Evolutionary conservation across 805 yeast species (phyloP).

Genomic region (Clavispora carvajalis): DNA sequence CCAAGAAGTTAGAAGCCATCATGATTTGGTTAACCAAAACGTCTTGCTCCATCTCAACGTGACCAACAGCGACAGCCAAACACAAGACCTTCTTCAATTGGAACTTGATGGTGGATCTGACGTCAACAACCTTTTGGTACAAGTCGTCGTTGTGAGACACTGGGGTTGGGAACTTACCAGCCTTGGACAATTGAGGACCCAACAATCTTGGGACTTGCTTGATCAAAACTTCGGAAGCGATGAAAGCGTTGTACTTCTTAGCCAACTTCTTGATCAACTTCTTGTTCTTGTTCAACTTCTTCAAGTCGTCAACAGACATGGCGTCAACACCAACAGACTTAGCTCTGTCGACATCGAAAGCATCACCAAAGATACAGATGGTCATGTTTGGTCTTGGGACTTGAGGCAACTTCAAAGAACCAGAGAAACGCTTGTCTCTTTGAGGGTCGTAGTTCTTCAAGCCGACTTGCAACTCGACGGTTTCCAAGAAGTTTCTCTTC

Average conservation of each 20-base stretch:
- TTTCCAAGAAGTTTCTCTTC: slow-evolving; percentile 99
- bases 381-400: slow-evolving; percentile 99
- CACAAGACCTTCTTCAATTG: slow-evolving; percentile 99
- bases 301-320: slow-evolving; percentile 99
- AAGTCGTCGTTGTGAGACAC: slow-evolving; percentile 99
- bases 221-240: slow-evolving; percentile 98
- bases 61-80: slow-evolving; percentile 98
- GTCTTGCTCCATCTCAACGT: slow-evolving; percentile 99
- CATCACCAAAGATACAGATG: slow-evolving; percentile 99
- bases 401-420: slow-evolving; percentile 95
- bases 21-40: slow-evolving; percentile 93
- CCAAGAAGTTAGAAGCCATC: slow-evolving; percentile 98
- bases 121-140: slow-evolving; percentile 92
- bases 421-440: slow-evolving; percentile 99
- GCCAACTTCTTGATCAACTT: slow-evolving; percentile 99
- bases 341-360: slow-evolving; percentile 99
- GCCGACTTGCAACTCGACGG: slow-evolving; percentile 99
- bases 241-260: slow-evolving; percentile 99
- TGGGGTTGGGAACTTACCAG: slow-evolving; percentile 99
- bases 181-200: slow-evolving; percentile 99
- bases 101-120: slow-evolving; percentile 99
- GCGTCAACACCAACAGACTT: slow-evolving; percentile 99
- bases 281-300: slow-evolving; percentile 99
- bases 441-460: slow-evolving; percentile 99
- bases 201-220: slow-evolving; percentile 99